Conservation (phyloP, 2,329 filamentous ascomycete species). For the Phyllachora maydis region DNA sequence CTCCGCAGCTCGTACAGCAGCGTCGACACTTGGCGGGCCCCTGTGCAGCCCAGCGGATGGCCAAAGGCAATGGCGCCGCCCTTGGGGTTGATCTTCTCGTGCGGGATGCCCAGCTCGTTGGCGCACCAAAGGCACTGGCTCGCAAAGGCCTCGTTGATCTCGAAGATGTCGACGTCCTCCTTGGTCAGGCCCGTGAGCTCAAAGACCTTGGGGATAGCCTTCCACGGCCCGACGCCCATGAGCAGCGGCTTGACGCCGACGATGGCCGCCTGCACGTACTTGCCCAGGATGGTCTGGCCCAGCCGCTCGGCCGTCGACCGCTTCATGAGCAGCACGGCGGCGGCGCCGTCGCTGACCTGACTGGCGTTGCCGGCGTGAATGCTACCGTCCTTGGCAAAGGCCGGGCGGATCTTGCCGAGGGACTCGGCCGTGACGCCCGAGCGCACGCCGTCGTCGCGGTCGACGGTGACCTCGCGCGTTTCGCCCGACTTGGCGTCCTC, state of each 20-base stretch:
- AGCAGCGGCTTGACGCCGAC: constrained; percentile 82
- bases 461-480: constrained; percentile 63
- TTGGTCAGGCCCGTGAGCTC: constrained; percentile 69
- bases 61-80: constrained; percentile 92
- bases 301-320: constrained; percentile 76
- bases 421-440: constrained; percentile 71
- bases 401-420: constrained; percentile 74
- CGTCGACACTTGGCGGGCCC: constrained; percentile 82
- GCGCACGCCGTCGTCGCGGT: constrained; percentile 72
- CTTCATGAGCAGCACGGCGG: constrained; percentile 89
- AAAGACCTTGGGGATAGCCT: constrained; percentile 83
- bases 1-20: constrained; percentile 76
- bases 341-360: constrained; percentile 89
- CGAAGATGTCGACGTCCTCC: constrained; percentile 88
- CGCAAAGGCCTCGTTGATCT: constrained; percentile 99
- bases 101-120: constrained; percentile 64
- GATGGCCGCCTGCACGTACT: constrained; percentile 70
- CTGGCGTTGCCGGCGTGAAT: constrained; percentile 95
- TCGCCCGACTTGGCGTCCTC: constrained; percentile 83
- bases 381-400: constrained; percentile 76
- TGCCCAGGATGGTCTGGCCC: constrained; percentile 76
- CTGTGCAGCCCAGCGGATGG: constrained; percentile 86
- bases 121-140: constrained; percentile 88
- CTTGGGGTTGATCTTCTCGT: constrained; percentile 90
- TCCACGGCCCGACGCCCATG: constrained; percentile 92